Base-by-base conservation (phyloP, 805 yeast species). In the Candida pseudofarinosa region DNA sequence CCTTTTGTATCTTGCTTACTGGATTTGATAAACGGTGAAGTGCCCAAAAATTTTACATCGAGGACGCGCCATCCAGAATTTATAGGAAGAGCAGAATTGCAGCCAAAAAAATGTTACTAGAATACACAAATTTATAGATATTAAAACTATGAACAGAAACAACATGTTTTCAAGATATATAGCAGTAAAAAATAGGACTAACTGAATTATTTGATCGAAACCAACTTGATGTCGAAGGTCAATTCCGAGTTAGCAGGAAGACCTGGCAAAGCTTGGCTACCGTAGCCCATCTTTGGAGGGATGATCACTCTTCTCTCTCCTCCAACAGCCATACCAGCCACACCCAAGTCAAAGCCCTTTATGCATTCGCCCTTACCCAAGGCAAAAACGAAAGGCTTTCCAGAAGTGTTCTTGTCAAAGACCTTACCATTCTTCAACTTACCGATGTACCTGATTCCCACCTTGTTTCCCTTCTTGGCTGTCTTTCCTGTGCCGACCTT, bases 341-440 rank as follows among this genome's bases (percentile, higher is more conserved):
- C 93, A 77, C 99, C 99, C 60, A 91, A 79, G 65, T 93, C 99
- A 88, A 96, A 93, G 52, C 98, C 99, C 69, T 88, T 88, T 76
- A 93, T 93, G 55, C 95, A 97, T 73, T 93, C 99, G 63, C 98
- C 99, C 67, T 85, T 86, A 59, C 99, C 99, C 56, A 93, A 79
- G 50, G 79, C 80, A 71, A 93, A 93, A 51, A 71, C 69, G 69
- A 93, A 93, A 60, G 99, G 99, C 76, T 88, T 91, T 59, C 99
- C 99, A 52, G 83, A 77, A 55, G 96, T 88, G 82, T 93, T 93
- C 70, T 91, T 90, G 79, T 93, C 99, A 54, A 93, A 93, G 39
- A 87, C 89, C 67, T 88, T 88, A 56, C 98, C 99, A 73, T 90
- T 89, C 74, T 86, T 85, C 67, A 93, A 82, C 76, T 93, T 95